Evolutionary conservation across 1,139 yeast species (phyloP), one percentile per base, ranked within the genome.

Genomic region (Saccharomyces hybrid): DNA sequence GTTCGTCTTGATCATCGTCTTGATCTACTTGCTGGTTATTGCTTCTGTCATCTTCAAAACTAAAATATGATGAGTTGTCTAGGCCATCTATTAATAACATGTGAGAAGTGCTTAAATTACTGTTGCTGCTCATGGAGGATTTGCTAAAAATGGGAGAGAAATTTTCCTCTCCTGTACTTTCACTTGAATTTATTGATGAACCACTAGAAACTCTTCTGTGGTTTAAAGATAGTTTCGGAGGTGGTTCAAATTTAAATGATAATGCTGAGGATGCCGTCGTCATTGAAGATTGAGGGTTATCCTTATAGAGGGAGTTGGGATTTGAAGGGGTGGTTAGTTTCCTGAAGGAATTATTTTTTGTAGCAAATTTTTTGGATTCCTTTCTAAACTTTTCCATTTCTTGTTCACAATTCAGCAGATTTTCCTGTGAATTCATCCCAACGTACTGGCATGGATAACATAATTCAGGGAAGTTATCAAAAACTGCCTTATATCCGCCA

Each of bases 401-500:
- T n/a, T 77, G 75, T 66, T 88, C 95, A 67, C 96, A 85, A 46
- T 81, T 75, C 48, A 75, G 75, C 60, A 79, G 78, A 70, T 83
- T 86, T 60, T 81, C 80, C 38, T 79, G 77, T 65, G 91, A 91
- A 63, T 86, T 84, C 99, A 93, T 93, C 63, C 84, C 95, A 53
- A 90, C 82, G 68, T 93, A 91, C 54, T 81, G 83, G 62, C 81
- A 86, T 1, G 97, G 97, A 57, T 69, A 75, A 68, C 97, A 89
- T 50, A 80, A 74, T 23, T 69, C 46, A 9, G 69, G 64, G 52
- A 51, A 64, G 16, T 72, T 71, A 50, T 83, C 82, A 70, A 77
- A 91, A 66, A 91, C 93, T 47, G 76, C 76, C 66, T 86, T 83
- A 75, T 93, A 93, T 6, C 99, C 99, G 41, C 98, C 99, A 62